These are phyloP conservation scores for Boletellus sp. DNA, from an alignment of 1,284 basidiomycete species.

Conservation along the genomic window DNA sequence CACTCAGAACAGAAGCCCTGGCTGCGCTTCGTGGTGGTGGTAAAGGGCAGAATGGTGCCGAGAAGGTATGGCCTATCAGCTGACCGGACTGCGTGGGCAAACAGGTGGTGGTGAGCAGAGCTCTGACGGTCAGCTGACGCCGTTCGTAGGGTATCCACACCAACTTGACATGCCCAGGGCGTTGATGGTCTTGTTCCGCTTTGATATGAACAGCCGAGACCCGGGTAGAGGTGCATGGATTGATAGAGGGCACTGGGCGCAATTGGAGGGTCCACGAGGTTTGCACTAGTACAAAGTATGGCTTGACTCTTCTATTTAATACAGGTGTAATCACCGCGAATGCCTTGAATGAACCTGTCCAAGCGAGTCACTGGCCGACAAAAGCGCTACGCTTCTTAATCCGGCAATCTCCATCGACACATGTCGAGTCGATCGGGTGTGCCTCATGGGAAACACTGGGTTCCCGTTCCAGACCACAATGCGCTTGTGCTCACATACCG, in stretches of 20 bases:
- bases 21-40: slow-evolving; percentile 1
- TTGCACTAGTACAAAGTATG: background rate
- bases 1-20: slow-evolving; percentile 36
- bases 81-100: background rate
- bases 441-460: slow-evolving; percentile 18
- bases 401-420: slow-evolving; percentile 19
- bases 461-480: slow-evolving; percentile 25
- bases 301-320: slow-evolving; percentile 1
- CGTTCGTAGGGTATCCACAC: background rate
- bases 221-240: background rate
- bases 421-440: slow-evolving; percentile 17
- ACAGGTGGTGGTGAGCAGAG: background rate
- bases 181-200: background rate
- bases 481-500: slow-evolving; percentile 15
- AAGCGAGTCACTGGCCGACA: slow-evolving; percentile 1
- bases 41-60: background rate
- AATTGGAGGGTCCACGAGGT: background rate
- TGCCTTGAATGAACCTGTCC: background rate
- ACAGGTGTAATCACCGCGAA: slow-evolving; percentile 21
- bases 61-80: slow-evolving; percentile 3
- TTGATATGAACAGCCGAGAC: background rate
- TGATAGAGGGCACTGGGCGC: background rate
- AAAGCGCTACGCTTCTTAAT: slow-evolving; percentile 5
- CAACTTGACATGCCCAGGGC: background rate
- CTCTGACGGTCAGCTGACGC: background rate